These are phyloP conservation scores for Tetrahymena elliotti DNA, from an alignment of 73 alveolate genomes.

Conservation along the genomic window DNA sequence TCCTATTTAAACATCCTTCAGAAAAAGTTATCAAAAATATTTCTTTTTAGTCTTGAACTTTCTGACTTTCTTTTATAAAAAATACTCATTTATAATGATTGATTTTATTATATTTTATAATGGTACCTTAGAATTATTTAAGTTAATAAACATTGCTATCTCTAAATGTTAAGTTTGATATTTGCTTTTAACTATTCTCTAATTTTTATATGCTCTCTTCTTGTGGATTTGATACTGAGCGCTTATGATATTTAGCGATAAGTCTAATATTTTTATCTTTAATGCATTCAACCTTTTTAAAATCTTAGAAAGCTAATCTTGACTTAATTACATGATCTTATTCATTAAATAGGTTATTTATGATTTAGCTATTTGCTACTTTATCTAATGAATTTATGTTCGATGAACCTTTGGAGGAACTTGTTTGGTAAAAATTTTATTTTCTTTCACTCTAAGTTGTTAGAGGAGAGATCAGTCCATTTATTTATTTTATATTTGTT, in stretches of 20 bases:
- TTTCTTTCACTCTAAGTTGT: not conserved
- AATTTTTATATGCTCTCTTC: not conserved
- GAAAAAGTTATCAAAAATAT: not conserved
- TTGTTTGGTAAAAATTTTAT: not conserved
- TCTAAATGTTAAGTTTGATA: not conserved
- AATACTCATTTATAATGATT: not conserved
- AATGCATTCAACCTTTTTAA: not conserved
- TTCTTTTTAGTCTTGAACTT: not conserved
- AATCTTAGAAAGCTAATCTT: not conserved
- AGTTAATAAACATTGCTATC: not conserved
- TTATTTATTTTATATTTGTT: not conserved
- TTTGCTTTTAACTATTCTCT: no score
- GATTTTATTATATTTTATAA: not conserved
- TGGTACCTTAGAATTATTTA: not conserved
- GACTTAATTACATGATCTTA: not conserved
- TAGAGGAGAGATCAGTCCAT: not conserved
- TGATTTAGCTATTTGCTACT: not conserved
- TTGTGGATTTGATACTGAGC: not conserved
- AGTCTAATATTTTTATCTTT: not conserved
- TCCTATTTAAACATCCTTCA: not conserved
- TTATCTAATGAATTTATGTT: no score
- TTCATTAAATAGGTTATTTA: not conserved
- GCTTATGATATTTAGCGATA: not conserved
- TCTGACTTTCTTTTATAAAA: not conserved
- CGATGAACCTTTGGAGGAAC: not conserved